These are phyloP conservation scores for Elsinoe fawcettii DNA, from an alignment of 2,329 filamentous ascomycete genomes.

Conservation along the genomic window DNA sequence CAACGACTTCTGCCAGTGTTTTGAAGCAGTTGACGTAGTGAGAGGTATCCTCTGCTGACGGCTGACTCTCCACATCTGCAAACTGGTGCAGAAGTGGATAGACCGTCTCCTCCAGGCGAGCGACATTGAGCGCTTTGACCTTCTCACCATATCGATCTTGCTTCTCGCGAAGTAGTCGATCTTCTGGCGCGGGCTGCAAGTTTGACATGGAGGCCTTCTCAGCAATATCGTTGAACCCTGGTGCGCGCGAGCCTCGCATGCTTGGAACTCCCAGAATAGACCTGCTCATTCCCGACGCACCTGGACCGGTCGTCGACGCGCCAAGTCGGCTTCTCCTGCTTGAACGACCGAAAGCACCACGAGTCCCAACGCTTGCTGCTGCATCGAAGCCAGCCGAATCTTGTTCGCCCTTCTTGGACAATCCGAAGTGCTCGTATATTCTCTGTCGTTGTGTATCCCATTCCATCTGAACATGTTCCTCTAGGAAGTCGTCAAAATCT, in stretches of 20 bases:
- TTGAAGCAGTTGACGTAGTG: constrained; percentile 74
- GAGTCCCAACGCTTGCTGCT: constrained; percentile 29
- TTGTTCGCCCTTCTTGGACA: constrained; percentile 43
- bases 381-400: constrained; percentile 28
- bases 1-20: constrained; percentile 70
- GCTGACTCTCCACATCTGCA: constrained; percentile 61
- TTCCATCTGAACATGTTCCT: constrained; percentile 89
- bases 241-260: constrained; percentile 36
- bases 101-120: constrained; percentile 56
- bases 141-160: constrained; percentile 73
- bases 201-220: constrained; percentile 41
- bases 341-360: constrained; percentile 45
- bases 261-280: constrained; percentile 81
- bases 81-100: constrained; percentile 73
- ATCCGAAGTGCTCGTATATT: constrained; percentile 94
- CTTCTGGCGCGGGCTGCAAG: constrained; percentile 51
- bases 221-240: constrained; percentile 36
- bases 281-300: constrained; percentile 63
- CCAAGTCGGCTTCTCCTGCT: constrained; percentile 36
- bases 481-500: constrained; percentile 89
- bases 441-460: constrained; percentile 90
- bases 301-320: constrained; percentile 41
- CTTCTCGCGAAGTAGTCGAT: constrained; percentile 74
- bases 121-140: constrained; percentile 68
- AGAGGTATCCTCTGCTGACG: constrained; percentile 53